These are phyloP conservation scores for Pythium grandisporangium DNA, from an alignment of 352 stramenopile species.

Conservation along the genomic window DNA sequence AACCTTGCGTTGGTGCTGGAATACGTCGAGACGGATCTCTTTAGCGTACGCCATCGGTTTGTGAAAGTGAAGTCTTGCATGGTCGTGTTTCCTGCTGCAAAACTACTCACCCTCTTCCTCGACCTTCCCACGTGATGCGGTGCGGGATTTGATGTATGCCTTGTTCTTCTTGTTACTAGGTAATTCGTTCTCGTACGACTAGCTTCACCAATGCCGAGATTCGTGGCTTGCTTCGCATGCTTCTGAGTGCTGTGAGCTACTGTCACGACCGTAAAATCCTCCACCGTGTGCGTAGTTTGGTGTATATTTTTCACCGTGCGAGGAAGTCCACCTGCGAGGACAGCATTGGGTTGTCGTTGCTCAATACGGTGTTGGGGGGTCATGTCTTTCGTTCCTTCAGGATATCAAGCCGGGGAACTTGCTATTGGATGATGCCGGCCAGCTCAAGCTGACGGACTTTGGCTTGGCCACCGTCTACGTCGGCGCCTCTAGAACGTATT, in stretches of 20 bases:
- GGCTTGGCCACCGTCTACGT: constrained; percentile 65
- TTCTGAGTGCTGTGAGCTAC: constrained; percentile 49
- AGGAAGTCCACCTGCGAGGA: too few relatives aligned
- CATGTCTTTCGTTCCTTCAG: too few relatives aligned
- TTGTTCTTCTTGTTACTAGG: constrained; percentile 6
- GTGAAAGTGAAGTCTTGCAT: too few relatives aligned
- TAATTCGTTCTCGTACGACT: constrained; percentile 28
- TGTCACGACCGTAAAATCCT: constrained; percentile 58
- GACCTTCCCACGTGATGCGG: neutral
- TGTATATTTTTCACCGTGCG: too few relatives aligned
- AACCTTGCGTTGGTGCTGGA: constrained; percentile 64
- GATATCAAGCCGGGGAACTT: constrained; percentile 74
- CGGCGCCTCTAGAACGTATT: constrained; percentile 26
- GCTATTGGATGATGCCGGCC: constrained; percentile 31
- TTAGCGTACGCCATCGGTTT: constrained; percentile 18
- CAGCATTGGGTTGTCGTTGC: too few relatives aligned
- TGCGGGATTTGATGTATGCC: neutral
- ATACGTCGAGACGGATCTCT: constrained; percentile 54
- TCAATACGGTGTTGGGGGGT: too few relatives aligned
- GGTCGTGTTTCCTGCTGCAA: too few relatives aligned
- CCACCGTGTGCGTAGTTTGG: constrained; percentile 47
- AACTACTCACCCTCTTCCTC: too few relatives aligned
- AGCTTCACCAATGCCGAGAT: constrained; percentile 30
- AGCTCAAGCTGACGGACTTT: constrained; percentile 76
- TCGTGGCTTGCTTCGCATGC: constrained; percentile 52